Conservation (phyloP, 2,329 filamentous ascomycete species). For the Fusarium odoratissimum region DNA sequence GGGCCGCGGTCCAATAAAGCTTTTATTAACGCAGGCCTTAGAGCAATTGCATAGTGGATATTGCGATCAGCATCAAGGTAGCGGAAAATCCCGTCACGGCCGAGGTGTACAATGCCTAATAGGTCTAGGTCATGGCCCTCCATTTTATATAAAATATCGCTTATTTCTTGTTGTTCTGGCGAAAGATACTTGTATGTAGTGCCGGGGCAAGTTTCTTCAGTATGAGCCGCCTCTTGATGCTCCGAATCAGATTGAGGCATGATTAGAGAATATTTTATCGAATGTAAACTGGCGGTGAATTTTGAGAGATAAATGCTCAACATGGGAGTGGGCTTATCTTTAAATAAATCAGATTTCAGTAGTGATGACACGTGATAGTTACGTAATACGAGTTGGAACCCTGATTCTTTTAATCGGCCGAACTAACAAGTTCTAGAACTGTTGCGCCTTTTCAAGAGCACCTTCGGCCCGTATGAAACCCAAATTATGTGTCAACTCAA, state of each 20-base stretch:
- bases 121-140: neutral
- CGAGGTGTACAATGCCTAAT: neutral
- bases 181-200: conserved; percentile 1
- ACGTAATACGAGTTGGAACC: neutral
- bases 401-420: neutral
- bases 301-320: neutral
- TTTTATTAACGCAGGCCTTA: neutral
- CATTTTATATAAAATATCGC: neutral
- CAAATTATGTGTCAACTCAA: neutral
- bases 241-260: neutral
- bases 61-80: conserved; percentile 1
- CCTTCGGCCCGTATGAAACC: neutral
- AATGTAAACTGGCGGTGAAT: neutral
- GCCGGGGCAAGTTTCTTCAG: neutral
- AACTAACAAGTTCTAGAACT: neutral
- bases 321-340: neutral
- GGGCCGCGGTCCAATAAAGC: neutral
- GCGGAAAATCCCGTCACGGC: neutral
- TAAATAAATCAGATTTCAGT: neutral
- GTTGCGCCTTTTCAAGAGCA: neutral
- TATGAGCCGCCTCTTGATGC: neutral
- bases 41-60: neutral
- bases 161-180: neutral
- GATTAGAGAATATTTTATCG: neutral
- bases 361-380: neutral